Percentiles rank a stretch among this genome's conserved stretches.
Conservation (phyloP, 139 green algal species). For the Microglena sp. region DNA sequence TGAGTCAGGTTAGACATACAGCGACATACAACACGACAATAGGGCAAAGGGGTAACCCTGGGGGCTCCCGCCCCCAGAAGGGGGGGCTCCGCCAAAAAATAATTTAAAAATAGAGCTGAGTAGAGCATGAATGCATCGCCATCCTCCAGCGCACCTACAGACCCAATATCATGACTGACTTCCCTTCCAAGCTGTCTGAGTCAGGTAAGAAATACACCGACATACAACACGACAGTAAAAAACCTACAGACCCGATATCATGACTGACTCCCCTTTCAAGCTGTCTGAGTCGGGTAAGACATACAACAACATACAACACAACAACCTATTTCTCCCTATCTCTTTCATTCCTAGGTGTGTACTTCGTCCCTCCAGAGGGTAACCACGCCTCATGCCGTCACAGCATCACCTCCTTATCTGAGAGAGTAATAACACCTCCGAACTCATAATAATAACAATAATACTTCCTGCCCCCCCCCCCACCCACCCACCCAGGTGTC, state of each 20-base stretch:
- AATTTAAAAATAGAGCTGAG: neutral
- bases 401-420: constrained; percentile 45
- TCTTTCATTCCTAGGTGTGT: constrained; percentile 20
- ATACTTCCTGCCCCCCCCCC: too few species aligned
- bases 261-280: constrained; percentile 20
- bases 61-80: too few species aligned
- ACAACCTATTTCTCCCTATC: neutral
- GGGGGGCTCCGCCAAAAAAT: too few species aligned
- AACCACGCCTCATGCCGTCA: constrained; percentile 27
- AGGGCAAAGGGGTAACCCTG: too few species aligned
- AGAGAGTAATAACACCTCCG: too few species aligned
- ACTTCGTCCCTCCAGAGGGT: constrained; percentile 41
- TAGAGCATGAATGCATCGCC: constrained; percentile 18
- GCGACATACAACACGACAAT: neutral
- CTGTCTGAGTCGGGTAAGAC: too few species aligned
- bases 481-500: too few species aligned
- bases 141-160: constrained; percentile 51
- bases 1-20: constrained; percentile 13
- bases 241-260: constrained; percentile 40
- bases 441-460: too few species aligned
- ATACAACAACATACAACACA: too few species aligned
- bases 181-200: constrained; percentile 16
- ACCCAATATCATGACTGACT: constrained; percentile 23
- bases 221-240: constrained; percentile 36
- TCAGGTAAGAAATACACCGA: constrained; percentile 9